Evolutionary conservation across 352 stramenopile genomes (phyloP).

Genomic region (Globisporangium camurandrum): DNA sequence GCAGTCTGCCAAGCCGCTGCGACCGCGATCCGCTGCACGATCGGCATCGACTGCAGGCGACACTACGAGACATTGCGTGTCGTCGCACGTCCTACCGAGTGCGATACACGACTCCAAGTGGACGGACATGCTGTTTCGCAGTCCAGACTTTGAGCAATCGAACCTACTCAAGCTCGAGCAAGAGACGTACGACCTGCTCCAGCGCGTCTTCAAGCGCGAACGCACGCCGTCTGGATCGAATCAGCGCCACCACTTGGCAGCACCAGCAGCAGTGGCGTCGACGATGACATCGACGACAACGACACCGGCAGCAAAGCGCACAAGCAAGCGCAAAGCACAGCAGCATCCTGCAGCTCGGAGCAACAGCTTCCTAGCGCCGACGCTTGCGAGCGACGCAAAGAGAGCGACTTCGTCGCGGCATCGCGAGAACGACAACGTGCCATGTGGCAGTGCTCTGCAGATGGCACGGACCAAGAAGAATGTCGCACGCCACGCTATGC

Average conservation of each 20-base stretch:
- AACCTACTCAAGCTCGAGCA: constrained; percentile 23
- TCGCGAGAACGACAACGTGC: neutral
- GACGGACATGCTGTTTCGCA: constrained; percentile 32
- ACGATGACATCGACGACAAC: neutral
- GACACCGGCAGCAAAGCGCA: constrained; percentile 1
- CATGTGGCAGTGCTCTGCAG: constrained; percentile 30
- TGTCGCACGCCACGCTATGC: neutral
- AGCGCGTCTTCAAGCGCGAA: constrained; percentile 20
- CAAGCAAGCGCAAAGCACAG: neutral
- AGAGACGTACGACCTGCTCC: constrained; percentile 43
- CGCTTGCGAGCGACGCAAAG: constrained; percentile 6
- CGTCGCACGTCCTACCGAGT: neutral
- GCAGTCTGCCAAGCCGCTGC: constrained; percentile 10
- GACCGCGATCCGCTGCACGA: neutral
- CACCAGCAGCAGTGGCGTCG: too few species aligned
- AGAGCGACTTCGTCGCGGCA: neutral
- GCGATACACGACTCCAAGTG: constrained; percentile 26
- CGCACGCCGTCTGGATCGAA: constrained; percentile 1
- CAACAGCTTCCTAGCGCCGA: neutral
- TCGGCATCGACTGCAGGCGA: neutral
- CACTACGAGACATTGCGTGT: neutral
- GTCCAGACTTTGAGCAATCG: constrained; percentile 29
- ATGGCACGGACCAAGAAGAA: constrained; percentile 28
- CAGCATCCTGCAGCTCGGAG: neutral
- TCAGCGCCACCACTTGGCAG: too few species aligned